Percentiles rank a stretch among this genome's conserved stretches.
phyloP scores from a whole-genome alignment of 495 filamentous ascomycete genomes.

The Neurospora hispaniola region DNA sequence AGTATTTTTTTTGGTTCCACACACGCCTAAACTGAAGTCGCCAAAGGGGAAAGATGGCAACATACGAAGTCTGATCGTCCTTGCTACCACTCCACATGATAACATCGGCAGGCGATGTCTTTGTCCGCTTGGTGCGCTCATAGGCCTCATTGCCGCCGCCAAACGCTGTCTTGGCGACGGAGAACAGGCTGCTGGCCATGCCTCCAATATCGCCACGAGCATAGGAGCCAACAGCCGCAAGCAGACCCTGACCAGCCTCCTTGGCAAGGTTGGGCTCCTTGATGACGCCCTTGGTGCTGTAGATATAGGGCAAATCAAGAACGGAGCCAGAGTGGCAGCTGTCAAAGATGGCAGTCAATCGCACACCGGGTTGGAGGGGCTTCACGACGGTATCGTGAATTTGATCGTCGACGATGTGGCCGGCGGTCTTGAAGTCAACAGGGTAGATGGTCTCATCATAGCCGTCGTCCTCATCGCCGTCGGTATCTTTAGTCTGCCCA shows the following conservation, averaged over 20 bases:
- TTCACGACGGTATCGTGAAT: constrained; percentile 85
- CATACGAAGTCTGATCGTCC: constrained; percentile 85
- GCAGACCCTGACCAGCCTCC: constrained; percentile 83
- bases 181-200: constrained; percentile 61
- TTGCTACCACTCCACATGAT: constrained; percentile 98
- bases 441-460: constrained; percentile 97
- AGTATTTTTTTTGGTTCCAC: constrained; percentile 19
- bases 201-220: constrained; percentile 72
- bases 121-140: constrained; percentile 72
- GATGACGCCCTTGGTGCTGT: constrained; percentile 88
- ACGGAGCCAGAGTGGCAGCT: constrained; percentile 95
- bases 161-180: constrained; percentile 82
- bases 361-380: constrained; percentile 72
- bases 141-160: constrained; percentile 66
- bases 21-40: not conserved
- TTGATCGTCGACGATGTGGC: constrained; percentile 94
- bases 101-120: constrained; percentile 93
- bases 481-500: constrained; percentile 33
- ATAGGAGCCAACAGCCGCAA: constrained; percentile 75
- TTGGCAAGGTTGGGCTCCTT: constrained; percentile 97
- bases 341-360: constrained; percentile 94
- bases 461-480: constrained; percentile 82
- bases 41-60: constrained; percentile 12
- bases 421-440: constrained; percentile 76
- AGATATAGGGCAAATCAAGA: constrained; percentile 93